phyloP scores from a whole-genome alignment of 768 basidiomycete species.

The Mycena galopus region DNA sequence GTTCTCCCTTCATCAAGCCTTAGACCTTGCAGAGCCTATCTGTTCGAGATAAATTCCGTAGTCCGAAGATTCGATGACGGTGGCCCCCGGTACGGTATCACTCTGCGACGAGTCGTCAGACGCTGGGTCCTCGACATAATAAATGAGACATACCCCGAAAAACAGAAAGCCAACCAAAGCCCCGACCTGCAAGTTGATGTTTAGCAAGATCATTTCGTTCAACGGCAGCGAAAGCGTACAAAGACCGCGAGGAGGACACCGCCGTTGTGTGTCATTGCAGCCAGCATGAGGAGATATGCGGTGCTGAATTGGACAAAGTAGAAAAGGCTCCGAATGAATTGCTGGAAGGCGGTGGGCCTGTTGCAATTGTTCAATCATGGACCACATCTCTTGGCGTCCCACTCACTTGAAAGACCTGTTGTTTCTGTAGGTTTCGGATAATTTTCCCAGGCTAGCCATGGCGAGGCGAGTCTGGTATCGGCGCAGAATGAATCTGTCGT shows the following conservation, averaged over 20 bases:
- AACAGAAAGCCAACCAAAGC: conserved; percentile 31
- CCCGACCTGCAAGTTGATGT: conserved; percentile 1
- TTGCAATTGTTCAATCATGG: background rate
- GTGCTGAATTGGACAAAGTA: conserved; percentile 27
- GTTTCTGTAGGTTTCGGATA: conserved; percentile 2
- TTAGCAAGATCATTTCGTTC: background rate
- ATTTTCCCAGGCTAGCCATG: background rate
- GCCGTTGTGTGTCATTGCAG: conserved; percentile 34
- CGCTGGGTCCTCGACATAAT: background rate
- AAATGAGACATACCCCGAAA: conserved; percentile 17
- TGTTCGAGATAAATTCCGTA: conserved; percentile 25
- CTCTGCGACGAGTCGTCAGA: background rate
- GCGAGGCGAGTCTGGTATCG: conserved; percentile 13
- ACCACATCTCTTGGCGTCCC: background rate
- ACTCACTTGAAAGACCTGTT: conserved; percentile 10
- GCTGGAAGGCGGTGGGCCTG: conserved; percentile 27
- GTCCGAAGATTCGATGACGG: conserved; percentile 14
- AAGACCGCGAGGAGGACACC: conserved; percentile 28
- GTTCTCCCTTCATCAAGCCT: background rate
- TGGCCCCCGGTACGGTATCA: conserved; percentile 24
- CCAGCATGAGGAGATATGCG: conserved; percentile 32
- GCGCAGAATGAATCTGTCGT: conserved; percentile 31
- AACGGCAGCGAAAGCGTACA: background rate
- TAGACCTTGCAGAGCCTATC: background rate
- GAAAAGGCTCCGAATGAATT: conserved; percentile 30